Evolutionary conservation across 1,284 basidiomycete genomes (phyloP).

Genomic region (Boletellus dicymbophilus): DNA sequence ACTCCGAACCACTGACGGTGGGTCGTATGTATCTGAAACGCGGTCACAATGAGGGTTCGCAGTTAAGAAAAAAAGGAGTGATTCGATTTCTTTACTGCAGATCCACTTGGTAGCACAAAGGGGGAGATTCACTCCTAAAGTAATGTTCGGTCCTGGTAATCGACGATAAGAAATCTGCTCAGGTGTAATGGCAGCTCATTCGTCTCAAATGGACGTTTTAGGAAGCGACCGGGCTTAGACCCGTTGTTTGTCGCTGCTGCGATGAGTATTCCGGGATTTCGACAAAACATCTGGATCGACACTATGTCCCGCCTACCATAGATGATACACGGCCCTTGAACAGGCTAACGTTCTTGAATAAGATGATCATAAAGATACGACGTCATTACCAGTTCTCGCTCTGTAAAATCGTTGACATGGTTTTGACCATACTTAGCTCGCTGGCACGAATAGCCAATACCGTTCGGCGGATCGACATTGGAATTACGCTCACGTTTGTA

Average conservation of each 20-base stretch:
- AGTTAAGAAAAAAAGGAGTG: too few relatives aligned
- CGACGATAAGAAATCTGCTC: too few relatives aligned
- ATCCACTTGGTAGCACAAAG: too few relatives aligned
- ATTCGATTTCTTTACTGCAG: too few relatives aligned
- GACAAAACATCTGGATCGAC: too few relatives aligned
- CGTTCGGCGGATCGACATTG: conserved; percentile 67
- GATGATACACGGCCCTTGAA: conserved; percentile 56
- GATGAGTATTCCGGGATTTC: too few relatives aligned
- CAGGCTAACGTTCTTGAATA: conserved; percentile 59
- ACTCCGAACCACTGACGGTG: conserved; percentile 60
- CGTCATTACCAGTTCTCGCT: conserved; percentile 56
- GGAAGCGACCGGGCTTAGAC: too few relatives aligned
- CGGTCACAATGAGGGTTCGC: too few relatives aligned
- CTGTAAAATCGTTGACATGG: conserved; percentile 2
- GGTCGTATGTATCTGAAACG: conserved; percentile 44
- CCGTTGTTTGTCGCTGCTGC: not conserved
- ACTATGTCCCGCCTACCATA: conserved; percentile 62
- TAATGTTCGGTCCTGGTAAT: too few relatives aligned
- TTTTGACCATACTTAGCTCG: conserved; percentile 59
- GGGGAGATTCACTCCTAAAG: too few relatives aligned
- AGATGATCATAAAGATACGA: conserved; percentile 65
- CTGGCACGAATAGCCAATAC: conserved; percentile 69
- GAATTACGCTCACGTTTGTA: conserved; percentile 58
- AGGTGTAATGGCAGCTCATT: too few relatives aligned
- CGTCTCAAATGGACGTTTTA: too few relatives aligned